Percentiles rank a stretch among this genome's conserved stretches.
These are phyloP conservation scores for Yamadazyma spencermartinsiae DNA, from an alignment of 1,139 yeast genomes.

Conservation along the genomic window DNA sequence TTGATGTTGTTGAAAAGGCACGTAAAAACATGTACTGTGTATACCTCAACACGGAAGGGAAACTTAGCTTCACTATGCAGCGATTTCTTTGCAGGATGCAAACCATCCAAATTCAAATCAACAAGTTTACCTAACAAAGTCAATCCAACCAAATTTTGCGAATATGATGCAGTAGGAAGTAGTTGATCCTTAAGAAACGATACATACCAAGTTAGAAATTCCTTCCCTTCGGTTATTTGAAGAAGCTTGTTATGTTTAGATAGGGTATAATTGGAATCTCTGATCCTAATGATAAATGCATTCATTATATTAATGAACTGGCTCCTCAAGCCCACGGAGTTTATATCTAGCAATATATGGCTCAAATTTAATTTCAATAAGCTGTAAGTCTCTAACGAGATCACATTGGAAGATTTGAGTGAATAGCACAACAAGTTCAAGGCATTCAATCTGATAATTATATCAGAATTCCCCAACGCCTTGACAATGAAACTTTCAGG, in stretches of 20 bases:
- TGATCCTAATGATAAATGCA: slow-evolving; percentile 58
- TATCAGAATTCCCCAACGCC: slow-evolving; percentile 3
- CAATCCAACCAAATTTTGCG: slow-evolving; percentile 53
- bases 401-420: slow-evolving; percentile 58
- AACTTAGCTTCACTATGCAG: slow-evolving; percentile 11
- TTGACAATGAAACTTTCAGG: slow-evolving; percentile 1
- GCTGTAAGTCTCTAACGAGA: slow-evolving; percentile 45
- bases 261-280: slow-evolving; percentile 64
- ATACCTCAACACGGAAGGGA: slow-evolving; percentile 20
- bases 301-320: slow-evolving; percentile 61
- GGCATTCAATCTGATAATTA: slow-evolving; percentile 52
- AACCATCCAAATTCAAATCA: slow-evolving; percentile 56
- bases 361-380: slow-evolving; percentile 15
- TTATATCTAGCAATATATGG: slow-evolving; percentile 39
- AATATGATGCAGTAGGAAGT: slow-evolving; percentile 70
- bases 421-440: slow-evolving; percentile 63
- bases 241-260: slow-evolving; percentile 33
- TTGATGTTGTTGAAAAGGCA: slow-evolving; percentile 60
- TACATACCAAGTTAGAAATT: slow-evolving; percentile 48
- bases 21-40: slow-evolving; percentile 33
- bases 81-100: slow-evolving; percentile 16
- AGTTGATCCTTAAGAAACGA: slow-evolving; percentile 42
- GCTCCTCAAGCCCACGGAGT: slow-evolving; percentile 66
- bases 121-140: slow-evolving; percentile 50
- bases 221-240: slow-evolving; percentile 26